Conservation (phyloP, 2,329 filamentous ascomycete genomes). For the Beauveria medogensis region DNA sequence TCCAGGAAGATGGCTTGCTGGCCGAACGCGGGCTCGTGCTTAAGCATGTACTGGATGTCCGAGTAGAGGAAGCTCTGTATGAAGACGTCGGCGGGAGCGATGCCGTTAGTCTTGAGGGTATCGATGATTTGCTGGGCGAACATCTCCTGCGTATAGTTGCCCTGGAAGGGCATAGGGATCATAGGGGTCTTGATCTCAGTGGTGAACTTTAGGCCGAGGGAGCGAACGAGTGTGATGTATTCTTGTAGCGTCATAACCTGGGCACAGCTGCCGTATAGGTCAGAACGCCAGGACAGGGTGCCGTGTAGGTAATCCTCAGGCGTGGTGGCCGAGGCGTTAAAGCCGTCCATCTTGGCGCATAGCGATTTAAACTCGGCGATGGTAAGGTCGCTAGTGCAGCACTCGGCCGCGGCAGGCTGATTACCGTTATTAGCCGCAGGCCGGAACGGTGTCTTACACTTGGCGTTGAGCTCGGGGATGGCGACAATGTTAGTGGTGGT, state of each 20-base stretch:
- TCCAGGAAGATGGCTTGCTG: constrained; percentile 58
- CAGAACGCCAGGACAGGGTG: constrained; percentile 54
- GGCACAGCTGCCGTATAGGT: constrained; percentile 57
- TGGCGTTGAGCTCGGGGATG: constrained; percentile 52
- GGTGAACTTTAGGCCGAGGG: constrained; percentile 53
- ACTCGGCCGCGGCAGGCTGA: constrained; percentile 48
- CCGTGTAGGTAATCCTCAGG: constrained; percentile 49
- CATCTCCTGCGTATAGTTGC: constrained; percentile 54
- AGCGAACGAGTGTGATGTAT: constrained; percentile 52
- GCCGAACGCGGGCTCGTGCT: constrained; percentile 51
- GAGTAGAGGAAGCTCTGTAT: constrained; percentile 58
- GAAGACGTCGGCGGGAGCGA: constrained; percentile 48
- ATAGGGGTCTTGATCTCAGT: constrained; percentile 60
- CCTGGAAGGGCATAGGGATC: constrained; percentile 59
- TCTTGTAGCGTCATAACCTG: constrained; percentile 54
- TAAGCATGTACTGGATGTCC: constrained; percentile 60
- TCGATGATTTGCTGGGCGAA: constrained; percentile 60
- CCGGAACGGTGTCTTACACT: constrained; percentile 55
- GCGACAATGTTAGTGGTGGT: constrained; percentile 60
- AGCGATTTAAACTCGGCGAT: constrained; percentile 58
- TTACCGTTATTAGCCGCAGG: constrained; percentile 38
- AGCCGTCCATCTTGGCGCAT: constrained; percentile 64
- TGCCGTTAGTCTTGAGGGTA: constrained; percentile 45
- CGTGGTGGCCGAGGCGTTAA: constrained; percentile 49
- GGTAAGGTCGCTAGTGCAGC: constrained; percentile 66